These are phyloP conservation scores for Yarrowia sp. DNA, from an alignment of 805 yeast species.

Conservation along the genomic window DNA sequence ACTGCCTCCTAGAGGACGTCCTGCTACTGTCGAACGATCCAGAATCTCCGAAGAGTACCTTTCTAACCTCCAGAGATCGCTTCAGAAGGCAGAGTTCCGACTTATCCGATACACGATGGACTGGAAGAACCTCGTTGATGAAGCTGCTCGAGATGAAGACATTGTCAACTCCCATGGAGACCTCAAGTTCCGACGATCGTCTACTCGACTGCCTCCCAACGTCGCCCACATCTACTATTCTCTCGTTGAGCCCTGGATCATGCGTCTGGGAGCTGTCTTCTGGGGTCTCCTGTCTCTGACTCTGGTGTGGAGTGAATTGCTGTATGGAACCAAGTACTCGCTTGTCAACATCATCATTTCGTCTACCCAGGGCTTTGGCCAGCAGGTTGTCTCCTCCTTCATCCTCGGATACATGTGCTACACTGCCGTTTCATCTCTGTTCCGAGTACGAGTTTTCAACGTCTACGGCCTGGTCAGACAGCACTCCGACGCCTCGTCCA, in stretches of 20 bases:
- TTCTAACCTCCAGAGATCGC: slow-evolving; percentile 58
- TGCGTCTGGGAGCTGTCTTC: slow-evolving; percentile 55
- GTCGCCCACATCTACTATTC: slow-evolving; percentile 54
- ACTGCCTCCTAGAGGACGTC: slow-evolving; percentile 30
- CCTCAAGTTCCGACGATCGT: slow-evolving; percentile 45
- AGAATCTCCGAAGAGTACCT: slow-evolving; percentile 54
- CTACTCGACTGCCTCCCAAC: slow-evolving; percentile 52
- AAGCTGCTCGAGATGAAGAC: slow-evolving; percentile 65
- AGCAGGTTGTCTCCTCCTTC: slow-evolving; percentile 52
- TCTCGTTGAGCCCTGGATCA: slow-evolving; percentile 56
- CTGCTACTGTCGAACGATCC: slow-evolving; percentile 43
- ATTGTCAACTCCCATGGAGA: slow-evolving; percentile 55
- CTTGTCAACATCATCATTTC: slow-evolving; percentile 61
- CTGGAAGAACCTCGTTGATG: slow-evolving; percentile 58
- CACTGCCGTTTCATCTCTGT: slow-evolving; percentile 69
- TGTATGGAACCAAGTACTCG: slow-evolving; percentile 72
- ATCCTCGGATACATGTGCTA: slow-evolving; percentile 71
- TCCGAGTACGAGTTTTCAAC: slow-evolving; percentile 73
- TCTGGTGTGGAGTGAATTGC: slow-evolving; percentile 74
- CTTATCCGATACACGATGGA: slow-evolving; percentile 63
- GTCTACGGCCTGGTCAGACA: slow-evolving; percentile 76
- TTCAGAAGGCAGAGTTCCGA: slow-evolving; percentile 61
- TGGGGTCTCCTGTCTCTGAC: slow-evolving; percentile 58
- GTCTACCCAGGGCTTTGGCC: slow-evolving; percentile 53
- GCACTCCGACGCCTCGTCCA: slow-evolving; percentile 75